Base-by-base conservation (phyloP, 768 basidiomycete genomes). In the Naematelia encephala region DNA sequence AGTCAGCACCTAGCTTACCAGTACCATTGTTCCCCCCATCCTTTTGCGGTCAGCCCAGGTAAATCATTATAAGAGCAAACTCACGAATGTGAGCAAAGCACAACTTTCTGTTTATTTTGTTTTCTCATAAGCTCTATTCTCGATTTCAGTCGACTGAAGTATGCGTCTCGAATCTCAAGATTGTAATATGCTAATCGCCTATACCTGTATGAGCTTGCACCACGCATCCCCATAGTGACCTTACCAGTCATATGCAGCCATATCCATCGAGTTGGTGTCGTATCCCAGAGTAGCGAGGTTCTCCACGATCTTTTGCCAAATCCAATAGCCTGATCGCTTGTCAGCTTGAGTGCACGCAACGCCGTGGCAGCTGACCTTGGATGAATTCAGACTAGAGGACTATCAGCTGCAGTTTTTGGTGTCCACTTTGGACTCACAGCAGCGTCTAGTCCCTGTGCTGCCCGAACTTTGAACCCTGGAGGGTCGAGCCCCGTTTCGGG, bases 241-340 rank as follows among this genome's bases (percentile, higher is more conserved):
- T 42, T 88, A 82, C 94, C 92, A 97, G 68, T 96, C 92, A 69
- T 96, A 96, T 0, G 77, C 74, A 3, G 75, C 77, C 70, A 77
- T 74, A 16, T 76, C 75, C 71, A 67, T 67, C 3, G 68, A 73
- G 43, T 66, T 63, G 81, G 70, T 86, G 67, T 97, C 93, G 69
- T 97, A 98, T 69, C 87, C 88, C 19, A 97, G 83, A 1, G 87
- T 90, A 0, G 94, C 92, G 1, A 97, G 82, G 66, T 99, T 98
- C 77, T 97, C 89, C 10, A 98, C 85, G 52, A 96, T 71, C 58
- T 72, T 70, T 54, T 69, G 86, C 90, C 91, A 94, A 54, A 94
- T 85, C 93, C 92, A 98, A 73, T 92, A 99, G 0, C 93, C 91
- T 72, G 87, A 26, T 46, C 22, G 23, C 34, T 13, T 4, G 30